Conservation (phyloP, 2,329 filamentous ascomycete species). For the Ilyonectria robusta region DNA sequence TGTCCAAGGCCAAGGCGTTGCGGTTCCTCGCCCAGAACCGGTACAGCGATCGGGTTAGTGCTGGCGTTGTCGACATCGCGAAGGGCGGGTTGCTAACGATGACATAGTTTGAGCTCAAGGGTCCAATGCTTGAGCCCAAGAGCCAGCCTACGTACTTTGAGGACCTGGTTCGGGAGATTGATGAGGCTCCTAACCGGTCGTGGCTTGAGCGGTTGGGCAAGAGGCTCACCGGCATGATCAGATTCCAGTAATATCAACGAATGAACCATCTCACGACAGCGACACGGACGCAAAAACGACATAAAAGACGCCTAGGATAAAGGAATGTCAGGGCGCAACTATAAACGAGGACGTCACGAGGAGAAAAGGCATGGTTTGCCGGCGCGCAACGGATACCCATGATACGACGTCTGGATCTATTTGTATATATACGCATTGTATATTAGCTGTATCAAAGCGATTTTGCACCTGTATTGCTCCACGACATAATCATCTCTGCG, state of each 20-base stretch:
- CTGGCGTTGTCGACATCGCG: background rate
- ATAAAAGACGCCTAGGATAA: background rate
- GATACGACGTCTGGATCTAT: constrained; percentile 33
- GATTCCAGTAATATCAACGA: constrained; percentile 62
- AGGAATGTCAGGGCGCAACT: background rate
- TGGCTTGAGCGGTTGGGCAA: constrained; percentile 68
- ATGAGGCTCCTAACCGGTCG: constrained; percentile 72
- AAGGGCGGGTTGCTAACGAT: constrained; percentile 25
- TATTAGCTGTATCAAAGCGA: constrained; percentile 45
- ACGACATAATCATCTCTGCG: constrained; percentile 12
- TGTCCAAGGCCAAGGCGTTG: constrained; percentile 72
- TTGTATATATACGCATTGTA: constrained; percentile 46
- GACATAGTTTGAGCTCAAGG: constrained; percentile 58
- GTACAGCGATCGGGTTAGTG: constrained; percentile 69
- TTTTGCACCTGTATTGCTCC: constrained; percentile 26
- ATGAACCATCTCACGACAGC: constrained; percentile 4
- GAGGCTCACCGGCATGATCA: constrained; percentile 71
- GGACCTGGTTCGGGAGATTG: constrained; percentile 73
- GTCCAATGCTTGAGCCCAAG: constrained; percentile 68
- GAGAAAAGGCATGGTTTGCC: constrained; percentile 28
- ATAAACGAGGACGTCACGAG: background rate
- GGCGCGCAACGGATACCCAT: constrained; percentile 37
- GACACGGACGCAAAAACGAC: background rate
- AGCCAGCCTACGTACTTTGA: constrained; percentile 76
- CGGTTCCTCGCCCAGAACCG: constrained; percentile 72